A percentile compares a stretch with the other conserved stretches of the same genome.
Evolutionary conservation across 305 asterid genomes (phyloP).

Genomic region (Solanum hybrid): DNA sequence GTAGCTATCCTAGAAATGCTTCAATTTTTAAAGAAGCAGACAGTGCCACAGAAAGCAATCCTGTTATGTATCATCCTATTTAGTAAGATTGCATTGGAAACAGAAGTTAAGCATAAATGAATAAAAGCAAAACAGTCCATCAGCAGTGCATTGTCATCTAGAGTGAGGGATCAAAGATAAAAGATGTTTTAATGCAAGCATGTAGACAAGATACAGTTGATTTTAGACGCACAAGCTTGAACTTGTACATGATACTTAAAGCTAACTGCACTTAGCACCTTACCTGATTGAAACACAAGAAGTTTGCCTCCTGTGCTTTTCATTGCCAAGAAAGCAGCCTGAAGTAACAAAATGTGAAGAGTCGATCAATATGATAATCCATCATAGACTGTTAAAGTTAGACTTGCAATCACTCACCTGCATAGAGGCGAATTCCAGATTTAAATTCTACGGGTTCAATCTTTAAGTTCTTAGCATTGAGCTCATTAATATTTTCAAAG

Average conservation of each 20-base stretch:
- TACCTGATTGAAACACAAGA: constrained; percentile 94
- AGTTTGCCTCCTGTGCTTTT: constrained; percentile 96
- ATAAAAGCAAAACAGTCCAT: neutral
- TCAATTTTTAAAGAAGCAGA: neutral
- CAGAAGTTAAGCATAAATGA: neutral
- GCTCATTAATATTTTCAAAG: neutral
- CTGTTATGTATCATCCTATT: neutral
- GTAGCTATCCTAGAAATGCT: neutral
- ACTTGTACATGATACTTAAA: neutral
- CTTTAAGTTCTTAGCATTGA: neutral
- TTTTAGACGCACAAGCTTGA: neutral
- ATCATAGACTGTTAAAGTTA: neutral
- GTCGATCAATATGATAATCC: neutral
- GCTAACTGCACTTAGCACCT: constrained; percentile 8
- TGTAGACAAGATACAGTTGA: neutral
- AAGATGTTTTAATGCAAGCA: neutral
- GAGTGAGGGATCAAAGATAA: neutral
- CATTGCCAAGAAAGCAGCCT: constrained; percentile 99
- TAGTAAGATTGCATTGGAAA: neutral
- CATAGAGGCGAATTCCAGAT: neutral
- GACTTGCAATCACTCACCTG: neutral
- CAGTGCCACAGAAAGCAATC: neutral
- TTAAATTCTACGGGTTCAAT: neutral
- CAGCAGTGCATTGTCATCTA: neutral
- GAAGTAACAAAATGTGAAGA: constrained; percentile 9